Base-by-base conservation (phyloP, 192 early-diverging fungal species). In the Backusella circina region DNA sequence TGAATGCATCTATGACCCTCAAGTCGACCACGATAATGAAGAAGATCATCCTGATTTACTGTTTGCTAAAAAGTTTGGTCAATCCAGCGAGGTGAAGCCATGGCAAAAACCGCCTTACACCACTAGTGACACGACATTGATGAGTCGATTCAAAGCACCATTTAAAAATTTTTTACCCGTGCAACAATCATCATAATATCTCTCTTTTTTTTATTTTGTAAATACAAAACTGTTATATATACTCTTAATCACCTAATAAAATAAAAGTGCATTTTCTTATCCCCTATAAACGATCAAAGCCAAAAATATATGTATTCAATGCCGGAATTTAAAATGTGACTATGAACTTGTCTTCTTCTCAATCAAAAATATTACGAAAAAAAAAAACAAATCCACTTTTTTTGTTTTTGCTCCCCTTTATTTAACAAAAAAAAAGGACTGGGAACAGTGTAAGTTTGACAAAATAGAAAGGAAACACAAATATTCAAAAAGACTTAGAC, bases 1-100 rank as follows among this genome's bases (percentile, higher is more conserved):
- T 57, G 77, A 78, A 32, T 78, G 77, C 26, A 78, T 78, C 23
- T 78, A 74, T 74, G 77, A 78, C 64, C 77, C 77, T 16, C 15
- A 26, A 41, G 77, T 78, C 10, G 51, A 67, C 9, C 77, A 78
- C 37, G 77, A 78, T 57, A 65, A 78, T 16, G 77, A 78, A 74
- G 47, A 78, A 51, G 77, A 78, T 18, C 77, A 78, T n/a, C 77
- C 77, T 26, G 77, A 78, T 41, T 30, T 78, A 15, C 54, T 61
- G 9, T 61, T 61, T 61, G 12, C 21, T 39, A 23, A 70, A 33
- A 47, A 67, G 8, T 30, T 28, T 18, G n/a, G 50, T 30, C 50
- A 61, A 31, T 41, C 26, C 30, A 21, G 16, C n/a, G 57, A 64
- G 15, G 16, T 31, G 5, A 78, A 78, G 37, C 77, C 77, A 30